phyloP scores from a whole-genome alignment of 1,284 basidiomycete genomes.

The Ustilago nuda region DNA sequence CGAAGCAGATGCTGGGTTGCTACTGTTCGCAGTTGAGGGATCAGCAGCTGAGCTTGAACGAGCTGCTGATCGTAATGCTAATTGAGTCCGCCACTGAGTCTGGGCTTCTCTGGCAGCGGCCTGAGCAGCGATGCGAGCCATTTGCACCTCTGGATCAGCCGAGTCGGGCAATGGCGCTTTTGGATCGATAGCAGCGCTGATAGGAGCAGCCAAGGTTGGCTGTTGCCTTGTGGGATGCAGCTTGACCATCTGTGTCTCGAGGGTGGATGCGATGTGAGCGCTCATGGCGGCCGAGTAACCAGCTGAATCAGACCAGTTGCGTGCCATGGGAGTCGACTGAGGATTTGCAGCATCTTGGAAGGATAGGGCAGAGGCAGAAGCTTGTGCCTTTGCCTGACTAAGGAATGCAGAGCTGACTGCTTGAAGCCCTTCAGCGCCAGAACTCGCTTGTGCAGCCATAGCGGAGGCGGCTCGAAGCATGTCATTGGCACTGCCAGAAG shows the following conservation, averaged over 20 bases:
- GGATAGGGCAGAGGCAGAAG: constrained; percentile 19
- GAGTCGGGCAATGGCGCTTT: constrained; percentile 11
- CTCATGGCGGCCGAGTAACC: constrained; percentile 58
- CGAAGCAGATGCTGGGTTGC: neutral
- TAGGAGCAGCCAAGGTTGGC: constrained; percentile 7
- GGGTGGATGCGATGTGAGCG: constrained; percentile 45
- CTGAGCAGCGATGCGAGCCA: constrained; percentile 51
- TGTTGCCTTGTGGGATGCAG: constrained; percentile 4
- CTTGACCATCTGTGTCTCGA: constrained; percentile 28
- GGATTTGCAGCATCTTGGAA: constrained; percentile 12
- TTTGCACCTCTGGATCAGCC: constrained; percentile 31
- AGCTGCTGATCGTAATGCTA: constrained; percentile 37
- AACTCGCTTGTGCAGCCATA: constrained; percentile 53
- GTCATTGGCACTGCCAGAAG: constrained; percentile 39
- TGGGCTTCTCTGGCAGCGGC: constrained; percentile 55
- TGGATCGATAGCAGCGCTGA: constrained; percentile 28
- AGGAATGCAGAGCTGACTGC: constrained; percentile 55
- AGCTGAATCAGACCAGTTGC: constrained; percentile 42
- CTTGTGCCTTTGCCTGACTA: constrained; percentile 53
- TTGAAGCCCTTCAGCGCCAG: constrained; percentile 50
- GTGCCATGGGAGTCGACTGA: constrained; percentile 34
- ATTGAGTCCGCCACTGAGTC: constrained; percentile 50
- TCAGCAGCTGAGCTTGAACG: neutral
- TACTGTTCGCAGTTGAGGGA: neutral
- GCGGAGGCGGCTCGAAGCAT: constrained; percentile 57